These are phyloP conservation scores for Fusarium liriodendri DNA, from an alignment of 2,329 filamentous ascomycete species.

Conservation along the genomic window DNA sequence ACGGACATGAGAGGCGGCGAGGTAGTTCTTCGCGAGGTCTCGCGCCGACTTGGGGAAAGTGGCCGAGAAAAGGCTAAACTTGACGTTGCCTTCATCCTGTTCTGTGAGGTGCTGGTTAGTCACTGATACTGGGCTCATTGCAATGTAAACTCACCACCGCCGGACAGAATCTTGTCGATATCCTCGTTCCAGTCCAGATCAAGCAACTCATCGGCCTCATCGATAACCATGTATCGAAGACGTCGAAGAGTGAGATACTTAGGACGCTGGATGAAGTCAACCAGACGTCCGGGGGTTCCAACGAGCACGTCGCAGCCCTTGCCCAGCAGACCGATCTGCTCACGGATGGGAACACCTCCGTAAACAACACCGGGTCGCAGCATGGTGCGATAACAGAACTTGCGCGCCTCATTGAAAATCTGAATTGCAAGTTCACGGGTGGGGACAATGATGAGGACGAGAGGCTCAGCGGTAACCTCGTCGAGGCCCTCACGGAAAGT, in stretches of 20 bases:
- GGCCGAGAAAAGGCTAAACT: slow-evolving; percentile 89
- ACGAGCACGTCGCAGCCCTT: slow-evolving; percentile 92
- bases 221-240: slow-evolving; percentile 84
- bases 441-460: slow-evolving; percentile 87
- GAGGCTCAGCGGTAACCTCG: slow-evolving; percentile 79
- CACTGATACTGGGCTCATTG: slow-evolving; percentile 7
- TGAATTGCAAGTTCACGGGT: slow-evolving; percentile 92
- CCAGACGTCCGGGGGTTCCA: slow-evolving; percentile 86
- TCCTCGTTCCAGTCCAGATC: slow-evolving; percentile 81
- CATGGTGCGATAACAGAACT: slow-evolving; percentile 95
- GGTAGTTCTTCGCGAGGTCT: slow-evolving; percentile 79
- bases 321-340: slow-evolving; percentile 78
- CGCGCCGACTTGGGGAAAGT: slow-evolving; percentile 89
- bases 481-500: slow-evolving; percentile 63
- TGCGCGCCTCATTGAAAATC: slow-evolving; percentile 93
- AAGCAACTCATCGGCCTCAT: slow-evolving; percentile 96
- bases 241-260: slow-evolving; percentile 77
- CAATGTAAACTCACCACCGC: slow-evolving; percentile 74
- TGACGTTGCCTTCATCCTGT: slow-evolving; percentile 76
- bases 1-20: slow-evolving; percentile 79
- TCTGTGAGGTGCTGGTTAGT: slow-evolving; percentile 60
- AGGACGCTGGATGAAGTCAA: slow-evolving; percentile 83
- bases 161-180: slow-evolving; percentile 79
- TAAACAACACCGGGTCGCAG: slow-evolving; percentile 91
- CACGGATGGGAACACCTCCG: slow-evolving; percentile 78